Evolutionary conservation across 192 early-diverging fungal genomes (phyloP), one percentile per base, ranked within the genome.

Genomic region (Coemansia sp.): DNA sequence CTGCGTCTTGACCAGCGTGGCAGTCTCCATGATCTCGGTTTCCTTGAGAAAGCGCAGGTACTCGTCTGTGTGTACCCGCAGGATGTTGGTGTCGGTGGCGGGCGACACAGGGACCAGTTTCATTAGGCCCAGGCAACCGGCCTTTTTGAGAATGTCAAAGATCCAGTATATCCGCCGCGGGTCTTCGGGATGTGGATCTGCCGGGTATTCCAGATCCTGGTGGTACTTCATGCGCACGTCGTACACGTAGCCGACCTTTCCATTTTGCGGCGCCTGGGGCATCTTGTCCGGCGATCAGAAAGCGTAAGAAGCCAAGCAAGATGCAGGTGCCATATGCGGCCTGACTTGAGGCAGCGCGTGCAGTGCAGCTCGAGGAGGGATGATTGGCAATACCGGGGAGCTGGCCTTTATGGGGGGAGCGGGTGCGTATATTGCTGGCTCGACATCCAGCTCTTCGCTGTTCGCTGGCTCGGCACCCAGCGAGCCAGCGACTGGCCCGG

Each of bases 151-250:
- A 0, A 74, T 75, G 11, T 79, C 67, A 45, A 75, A 79, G 13
- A 89, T 86, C 47, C 66, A 74, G 59, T 78, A 80, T n/a, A 85
- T 86, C 11, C 87, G 79, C 8, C 71, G 70, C 2, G 87, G 87
- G 47, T 87, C 81, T 33, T 89, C 87, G 1, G 87, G 87, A 43
- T 89, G 87, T 29, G 73, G 65, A 21, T 85, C 80, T 9, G 78
- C 55, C n/a, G 67, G 60, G 46, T 83, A 70, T 9, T 61, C 58
- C 14, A 78, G 54, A 35, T 76, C 76, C 20, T 51, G 63, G 45
- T 88, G 86, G 39, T 80, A 81, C n/a, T 72, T 71, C 82, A 84
- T 84, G 22, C 72, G 56, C 23, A 67, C 59, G 47, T 82, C 82
- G 60, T 80, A 82, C 2, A 79, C 78, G 35, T 77, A 74, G 8